phyloP scores from a whole-genome alignment of 169 alveolate genomes.

The Plasmodium yoelii region DNA sequence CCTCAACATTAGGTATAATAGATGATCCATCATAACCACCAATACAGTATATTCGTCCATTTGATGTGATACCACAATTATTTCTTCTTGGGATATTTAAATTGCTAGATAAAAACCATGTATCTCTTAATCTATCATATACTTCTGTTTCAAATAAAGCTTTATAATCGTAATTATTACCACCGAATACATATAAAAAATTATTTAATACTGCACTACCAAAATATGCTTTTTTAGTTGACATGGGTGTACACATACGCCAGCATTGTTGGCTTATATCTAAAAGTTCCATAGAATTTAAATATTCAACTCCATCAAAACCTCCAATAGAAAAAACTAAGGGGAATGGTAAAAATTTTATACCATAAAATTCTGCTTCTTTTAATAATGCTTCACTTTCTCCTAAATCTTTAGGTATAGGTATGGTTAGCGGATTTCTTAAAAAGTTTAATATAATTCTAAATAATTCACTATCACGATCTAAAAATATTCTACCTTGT shows the following conservation, averaged over 20 bases:
- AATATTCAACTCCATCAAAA: constrained; percentile 87
- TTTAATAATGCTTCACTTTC: constrained; percentile 85
- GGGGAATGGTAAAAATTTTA: constrained; percentile 90
- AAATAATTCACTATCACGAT: constrained; percentile 90
- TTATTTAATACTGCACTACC: constrained; percentile 87
- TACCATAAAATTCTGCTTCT: constrained; percentile 89
- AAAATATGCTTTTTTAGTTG: constrained; percentile 88
- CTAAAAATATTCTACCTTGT: constrained; percentile 90
- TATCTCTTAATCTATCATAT: constrained; percentile 90
- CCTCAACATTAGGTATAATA: constrained; percentile 87
- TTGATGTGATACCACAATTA: constrained; percentile 83
- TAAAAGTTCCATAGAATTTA: constrained; percentile 86
- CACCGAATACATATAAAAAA: constrained; percentile 91
- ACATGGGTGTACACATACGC: constrained; percentile 91
- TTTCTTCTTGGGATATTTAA: constrained; percentile 89
- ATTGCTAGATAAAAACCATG: constrained; percentile 87
- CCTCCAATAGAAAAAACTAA: constrained; percentile 89
- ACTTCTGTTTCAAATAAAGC: constrained; percentile 93
- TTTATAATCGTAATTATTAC: constrained; percentile 92
- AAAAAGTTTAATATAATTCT: constrained; percentile 88
- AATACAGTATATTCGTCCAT: constrained; percentile 82
- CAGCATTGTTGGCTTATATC: constrained; percentile 90
- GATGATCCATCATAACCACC: constrained; percentile 91
- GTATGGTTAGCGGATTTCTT: constrained; percentile 85
- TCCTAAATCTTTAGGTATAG: constrained; percentile 87